Conservation (phyloP, 2,329 filamentous ascomycete species). For the Penicillium oxalicum region DNA sequence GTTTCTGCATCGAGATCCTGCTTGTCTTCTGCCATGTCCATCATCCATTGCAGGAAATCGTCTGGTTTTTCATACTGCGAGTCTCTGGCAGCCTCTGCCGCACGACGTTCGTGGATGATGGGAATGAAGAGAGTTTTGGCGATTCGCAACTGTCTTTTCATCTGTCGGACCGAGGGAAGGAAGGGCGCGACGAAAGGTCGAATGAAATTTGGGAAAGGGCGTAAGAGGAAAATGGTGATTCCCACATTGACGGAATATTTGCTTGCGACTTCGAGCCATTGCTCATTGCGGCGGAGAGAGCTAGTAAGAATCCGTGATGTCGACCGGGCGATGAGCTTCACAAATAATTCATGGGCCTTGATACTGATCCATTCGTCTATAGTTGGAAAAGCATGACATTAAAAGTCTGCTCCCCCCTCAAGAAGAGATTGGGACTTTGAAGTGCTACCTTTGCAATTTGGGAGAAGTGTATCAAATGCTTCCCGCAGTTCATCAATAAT, state of each 20-base stretch:
- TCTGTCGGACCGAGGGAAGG: slow-evolving; percentile 30
- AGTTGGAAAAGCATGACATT: not conserved
- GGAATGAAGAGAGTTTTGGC: slow-evolving; percentile 31
- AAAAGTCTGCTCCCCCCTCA: too few species aligned
- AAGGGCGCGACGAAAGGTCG: slow-evolving; percentile 31
- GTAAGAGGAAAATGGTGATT: slow-evolving; percentile 27
- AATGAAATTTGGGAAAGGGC: slow-evolving; percentile 29
- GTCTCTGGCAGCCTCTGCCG: slow-evolving; percentile 13
- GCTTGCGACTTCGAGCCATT: slow-evolving; percentile 34
- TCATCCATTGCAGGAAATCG: slow-evolving; percentile 32
- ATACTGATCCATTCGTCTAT: slow-evolving; percentile 21
- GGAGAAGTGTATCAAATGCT: slow-evolving; percentile 20
- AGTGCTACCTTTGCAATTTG: slow-evolving; percentile 20
- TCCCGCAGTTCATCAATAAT: slow-evolving; percentile 23
- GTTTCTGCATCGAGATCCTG: slow-evolving; percentile 18
- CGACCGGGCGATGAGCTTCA: slow-evolving; percentile 34
- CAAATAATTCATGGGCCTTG: slow-evolving; percentile 23
- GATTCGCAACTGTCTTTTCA: slow-evolving; percentile 26
- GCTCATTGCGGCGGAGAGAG: slow-evolving; percentile 31
- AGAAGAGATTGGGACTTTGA: not conserved
- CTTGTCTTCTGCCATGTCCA: slow-evolving; percentile 22
- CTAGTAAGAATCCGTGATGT: slow-evolving; percentile 38
- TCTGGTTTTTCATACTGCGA: slow-evolving; percentile 20
- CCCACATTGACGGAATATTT: slow-evolving; percentile 34
- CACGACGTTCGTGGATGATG: slow-evolving; percentile 27